Evolutionary conservation across 1,284 basidiomycete genomes (phyloP).

Genomic region (Testicularia cyperi): DNA sequence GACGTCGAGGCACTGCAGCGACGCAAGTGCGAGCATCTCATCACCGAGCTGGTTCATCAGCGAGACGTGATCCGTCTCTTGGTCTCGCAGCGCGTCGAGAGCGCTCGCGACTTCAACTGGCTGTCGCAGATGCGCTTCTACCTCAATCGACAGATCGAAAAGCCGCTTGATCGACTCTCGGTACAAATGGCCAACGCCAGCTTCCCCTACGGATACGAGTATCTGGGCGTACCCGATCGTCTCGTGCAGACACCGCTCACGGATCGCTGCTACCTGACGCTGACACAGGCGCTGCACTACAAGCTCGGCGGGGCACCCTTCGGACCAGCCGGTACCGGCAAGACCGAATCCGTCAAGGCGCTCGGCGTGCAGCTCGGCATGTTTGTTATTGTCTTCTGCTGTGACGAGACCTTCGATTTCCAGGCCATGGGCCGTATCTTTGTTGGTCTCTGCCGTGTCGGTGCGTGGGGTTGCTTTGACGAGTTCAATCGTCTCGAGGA

Average conservation of each 20-base stretch:
- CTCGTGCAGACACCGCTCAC: constrained; percentile 98
- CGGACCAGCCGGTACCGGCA: constrained; percentile 97
- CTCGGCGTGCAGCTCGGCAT: constrained; percentile 95
- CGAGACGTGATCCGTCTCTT: constrained; percentile 87
- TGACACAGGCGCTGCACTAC: constrained; percentile 92
- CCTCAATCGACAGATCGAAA: constrained; percentile 69
- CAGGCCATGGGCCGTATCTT: constrained; percentile 99
- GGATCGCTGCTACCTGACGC: constrained; percentile 92
- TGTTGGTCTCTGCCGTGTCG: constrained; percentile 95
- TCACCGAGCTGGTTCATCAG: constrained; percentile 97
- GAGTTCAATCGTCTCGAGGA: constrained; percentile 87
- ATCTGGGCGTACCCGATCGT: constrained; percentile 92
- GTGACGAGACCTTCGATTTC: constrained; percentile 99
- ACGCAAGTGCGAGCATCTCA: constrained; percentile 96
- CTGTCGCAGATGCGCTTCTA: constrained; percentile 99
- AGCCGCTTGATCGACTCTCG: constrained; percentile 76
- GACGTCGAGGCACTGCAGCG: constrained; percentile 85
- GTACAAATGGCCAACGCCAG: constrained; percentile 81
- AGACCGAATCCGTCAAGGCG: constrained; percentile 99
- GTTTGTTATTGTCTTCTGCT: constrained; percentile 98
- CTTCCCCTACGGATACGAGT: constrained; percentile 98
- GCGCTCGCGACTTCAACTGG: constrained; percentile 82
- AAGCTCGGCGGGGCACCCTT: constrained; percentile 96
- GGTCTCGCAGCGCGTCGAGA: constrained; percentile 69
- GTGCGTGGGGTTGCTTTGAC: constrained; percentile 71